phyloP scores from a whole-genome alignment of 345 rosid species.

The Acer negundo region DNA sequence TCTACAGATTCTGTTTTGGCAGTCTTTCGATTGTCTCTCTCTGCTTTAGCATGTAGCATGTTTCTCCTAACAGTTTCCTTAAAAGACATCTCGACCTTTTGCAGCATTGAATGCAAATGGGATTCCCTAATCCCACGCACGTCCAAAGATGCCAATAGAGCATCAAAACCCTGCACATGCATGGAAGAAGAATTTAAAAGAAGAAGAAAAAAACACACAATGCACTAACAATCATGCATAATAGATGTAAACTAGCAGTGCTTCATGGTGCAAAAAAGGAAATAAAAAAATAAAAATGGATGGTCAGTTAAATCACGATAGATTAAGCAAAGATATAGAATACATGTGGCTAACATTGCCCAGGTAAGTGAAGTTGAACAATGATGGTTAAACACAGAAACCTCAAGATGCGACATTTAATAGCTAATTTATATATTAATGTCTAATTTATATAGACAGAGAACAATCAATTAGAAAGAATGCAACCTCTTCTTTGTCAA shows the following conservation, averaged over 20 bases:
- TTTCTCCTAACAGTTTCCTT: conserved; percentile 61
- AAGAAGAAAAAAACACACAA: neutral
- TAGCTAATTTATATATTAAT: neutral
- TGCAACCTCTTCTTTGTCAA: conserved; percentile 76
- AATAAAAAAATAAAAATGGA: neutral
- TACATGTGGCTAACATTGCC: neutral
- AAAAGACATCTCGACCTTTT: conserved; percentile 65
- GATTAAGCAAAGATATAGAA: neutral
- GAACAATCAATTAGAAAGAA: neutral
- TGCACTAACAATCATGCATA: neutral
- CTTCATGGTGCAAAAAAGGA: neutral
- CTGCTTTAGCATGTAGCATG: conserved; percentile 1
- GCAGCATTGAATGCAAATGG: conserved; percentile 67
- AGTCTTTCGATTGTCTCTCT: conserved; percentile 14
- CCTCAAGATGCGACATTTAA: neutral
- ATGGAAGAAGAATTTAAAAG: neutral
- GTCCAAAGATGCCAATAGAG: conserved; percentile 66
- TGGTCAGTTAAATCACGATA: neutral
- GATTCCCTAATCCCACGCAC: conserved; percentile 83
- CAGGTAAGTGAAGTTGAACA: neutral
- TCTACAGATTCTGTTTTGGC: conserved; percentile 37
- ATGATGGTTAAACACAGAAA: neutral
- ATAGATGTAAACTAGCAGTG: neutral
- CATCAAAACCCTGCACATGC: conserved; percentile 64
- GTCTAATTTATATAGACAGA: neutral